A percentile compares a stretch with the other conserved stretches of the same genome.
phyloP scores from a whole-genome alignment of 176 grass and related monocot species.

The Juncus inflexus region DNA sequence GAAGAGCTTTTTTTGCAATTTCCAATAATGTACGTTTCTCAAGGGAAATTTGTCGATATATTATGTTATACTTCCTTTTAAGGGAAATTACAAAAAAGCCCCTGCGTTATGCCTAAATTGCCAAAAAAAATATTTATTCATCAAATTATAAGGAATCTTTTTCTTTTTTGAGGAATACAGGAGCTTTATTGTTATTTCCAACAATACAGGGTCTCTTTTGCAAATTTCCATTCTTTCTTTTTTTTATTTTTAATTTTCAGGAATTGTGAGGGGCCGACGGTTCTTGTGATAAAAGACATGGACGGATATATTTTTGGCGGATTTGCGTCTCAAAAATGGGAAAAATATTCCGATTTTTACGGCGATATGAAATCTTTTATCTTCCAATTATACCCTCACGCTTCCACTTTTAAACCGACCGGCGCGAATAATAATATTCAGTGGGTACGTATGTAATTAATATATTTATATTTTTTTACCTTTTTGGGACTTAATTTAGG shows the following conservation, averaged over 20 bases:
- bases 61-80: too few species aligned
- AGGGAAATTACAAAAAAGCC: too few species aligned
- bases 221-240: background rate
- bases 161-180: too few species aligned
- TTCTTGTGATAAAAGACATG: conserved; percentile 78
- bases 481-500: background rate
- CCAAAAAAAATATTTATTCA: too few species aligned
- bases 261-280: conserved; percentile 59
- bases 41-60: too few species aligned
- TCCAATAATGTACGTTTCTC: too few species aligned
- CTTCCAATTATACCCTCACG: conserved; percentile 73
- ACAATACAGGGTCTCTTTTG: too few species aligned
- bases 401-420: conserved; percentile 79
- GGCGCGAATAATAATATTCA: conserved; percentile 85
- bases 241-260: conserved; percentile 33
- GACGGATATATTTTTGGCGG: conserved; percentile 80
- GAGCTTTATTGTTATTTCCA: too few species aligned
- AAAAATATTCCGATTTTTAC: conserved; percentile 86
- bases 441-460: conserved; percentile 60
- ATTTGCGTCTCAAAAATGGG: conserved; percentile 89
- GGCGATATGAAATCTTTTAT: conserved; percentile 96
- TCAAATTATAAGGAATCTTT: too few species aligned
- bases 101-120: too few species aligned
- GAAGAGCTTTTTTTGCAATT: too few species aligned
- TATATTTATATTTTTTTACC: background rate